A percentile compares a stretch with the other conserved stretches of the same genome.
Conservation (phyloP, 2,329 filamentous ascomycete species). For the Sporothrix humicola region DNA sequence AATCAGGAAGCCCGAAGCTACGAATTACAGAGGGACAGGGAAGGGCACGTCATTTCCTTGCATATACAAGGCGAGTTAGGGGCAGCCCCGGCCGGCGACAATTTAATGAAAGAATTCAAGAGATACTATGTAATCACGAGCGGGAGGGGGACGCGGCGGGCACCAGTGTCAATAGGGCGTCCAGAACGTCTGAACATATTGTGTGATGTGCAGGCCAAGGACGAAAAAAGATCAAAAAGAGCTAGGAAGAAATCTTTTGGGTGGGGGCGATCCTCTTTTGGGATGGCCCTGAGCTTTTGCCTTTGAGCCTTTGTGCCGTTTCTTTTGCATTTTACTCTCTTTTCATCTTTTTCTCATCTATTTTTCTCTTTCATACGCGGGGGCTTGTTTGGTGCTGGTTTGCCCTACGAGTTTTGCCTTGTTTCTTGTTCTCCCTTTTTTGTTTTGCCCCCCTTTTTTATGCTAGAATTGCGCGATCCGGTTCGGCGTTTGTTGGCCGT, state of each 20-base stretch:
- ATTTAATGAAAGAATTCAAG: too few species aligned
- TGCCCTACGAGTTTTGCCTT: background rate
- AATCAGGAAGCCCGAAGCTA: background rate
- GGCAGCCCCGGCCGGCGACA: too few species aligned
- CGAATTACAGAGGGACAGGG: background rate
- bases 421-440: background rate
- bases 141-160: too few species aligned
- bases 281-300: slow-evolving; percentile 1
- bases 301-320: background rate
- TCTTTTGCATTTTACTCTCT: background rate
- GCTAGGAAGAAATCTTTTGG: slow-evolving; percentile 11
- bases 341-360: background rate
- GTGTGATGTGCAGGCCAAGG: slow-evolving; percentile 11
- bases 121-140: too few species aligned
- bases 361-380: background rate
- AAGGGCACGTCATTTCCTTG: slow-evolving; percentile 15
- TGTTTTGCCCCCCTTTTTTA: background rate
- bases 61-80: too few species aligned
- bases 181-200: background rate
- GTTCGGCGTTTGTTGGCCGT: slow-evolving; percentile 17
- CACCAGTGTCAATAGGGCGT: too few species aligned
- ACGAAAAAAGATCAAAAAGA: background rate
- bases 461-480: slow-evolving; percentile 28
- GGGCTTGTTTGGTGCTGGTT: too few species aligned
- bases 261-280: slow-evolving; percentile 21